These are phyloP conservation scores for Camellia sinensis DNA, from an alignment of 148 eudicot genomes.

Conservation along the genomic window DNA sequence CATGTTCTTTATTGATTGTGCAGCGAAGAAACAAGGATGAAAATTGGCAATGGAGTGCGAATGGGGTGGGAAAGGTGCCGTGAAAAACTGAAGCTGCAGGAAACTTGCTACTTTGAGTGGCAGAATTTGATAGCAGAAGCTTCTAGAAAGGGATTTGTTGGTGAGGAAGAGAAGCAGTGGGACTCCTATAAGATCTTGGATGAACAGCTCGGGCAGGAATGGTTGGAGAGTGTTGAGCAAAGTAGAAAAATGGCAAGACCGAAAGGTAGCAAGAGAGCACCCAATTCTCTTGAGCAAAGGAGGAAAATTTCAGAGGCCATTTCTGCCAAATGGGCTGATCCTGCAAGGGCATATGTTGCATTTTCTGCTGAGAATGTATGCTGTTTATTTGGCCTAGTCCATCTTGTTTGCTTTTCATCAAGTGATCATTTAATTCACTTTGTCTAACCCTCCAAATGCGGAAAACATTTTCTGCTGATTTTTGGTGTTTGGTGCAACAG, in stretches of 20 bases:
- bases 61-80: constrained; percentile 79
- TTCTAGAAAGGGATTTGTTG: constrained; percentile 58
- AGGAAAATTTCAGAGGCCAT: constrained; percentile 82
- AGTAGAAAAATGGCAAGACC: constrained; percentile 43
- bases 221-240: constrained; percentile 61
- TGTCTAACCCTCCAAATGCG: background rate
- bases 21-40: constrained; percentile 75
- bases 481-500: too few relatives aligned
- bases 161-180: constrained; percentile 83
- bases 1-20: constrained; percentile 14
- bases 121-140: constrained; percentile 76
- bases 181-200: constrained; percentile 65
- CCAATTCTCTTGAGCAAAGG: constrained; percentile 80
- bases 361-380: constrained; percentile 6
- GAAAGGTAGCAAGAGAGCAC: constrained; percentile 68
- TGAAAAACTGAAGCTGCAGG: constrained; percentile 55
- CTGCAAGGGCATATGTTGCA: constrained; percentile 47
- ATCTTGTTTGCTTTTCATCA: background rate
- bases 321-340: constrained; percentile 97
- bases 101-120: constrained; percentile 72
- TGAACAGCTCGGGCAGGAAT: constrained; percentile 60
- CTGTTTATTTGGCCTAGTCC: background rate
- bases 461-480: too few relatives aligned
- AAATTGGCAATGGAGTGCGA: constrained; percentile 72
- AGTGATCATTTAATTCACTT: background rate